Evolutionary conservation across 1,284 basidiomycete genomes (phyloP).

Genomic region (Agaricales sp.): DNA sequence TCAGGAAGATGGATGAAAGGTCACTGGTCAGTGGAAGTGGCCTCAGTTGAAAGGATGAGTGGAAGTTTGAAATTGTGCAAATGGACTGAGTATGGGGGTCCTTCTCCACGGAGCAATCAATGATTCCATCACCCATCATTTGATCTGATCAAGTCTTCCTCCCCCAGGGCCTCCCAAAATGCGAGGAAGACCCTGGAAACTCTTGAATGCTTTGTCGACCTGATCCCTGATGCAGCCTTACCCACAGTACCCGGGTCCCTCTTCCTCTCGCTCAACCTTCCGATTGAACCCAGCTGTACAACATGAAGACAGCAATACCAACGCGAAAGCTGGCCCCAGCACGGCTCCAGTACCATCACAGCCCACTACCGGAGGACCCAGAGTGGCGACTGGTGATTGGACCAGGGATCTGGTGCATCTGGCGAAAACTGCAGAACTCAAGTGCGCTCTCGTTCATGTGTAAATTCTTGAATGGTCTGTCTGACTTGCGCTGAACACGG

Average conservation of each 20-base stretch:
- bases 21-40: too few species aligned
- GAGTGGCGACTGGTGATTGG: conserved; percentile 72
- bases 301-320: not conserved
- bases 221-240: not conserved
- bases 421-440: conserved; percentile 73
- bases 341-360: not conserved
- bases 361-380: conserved; percentile 20
- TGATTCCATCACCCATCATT: not conserved
- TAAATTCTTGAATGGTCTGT: conserved; percentile 6
- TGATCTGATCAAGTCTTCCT: too few species aligned
- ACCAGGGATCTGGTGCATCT: conserved; percentile 73
- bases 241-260: not conserved
- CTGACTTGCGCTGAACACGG: conserved; percentile 5
- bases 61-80: too few species aligned
- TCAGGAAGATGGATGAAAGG: not conserved
- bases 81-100: too few species aligned
- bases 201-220: not conserved
- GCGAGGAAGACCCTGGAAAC: not conserved
- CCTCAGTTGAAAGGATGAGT: too few species aligned
- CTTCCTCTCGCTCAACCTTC: not conserved
- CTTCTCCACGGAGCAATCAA: not conserved
- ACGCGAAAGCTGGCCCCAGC: not conserved
- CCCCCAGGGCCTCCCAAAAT: too few species aligned
- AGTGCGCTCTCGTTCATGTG: conserved; percentile 33
- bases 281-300: not conserved